Evolutionary conservation across 2,329 filamentous ascomycete species (phyloP), one percentile per base, ranked within the genome.

Genomic region (Fusarium sp.): DNA sequence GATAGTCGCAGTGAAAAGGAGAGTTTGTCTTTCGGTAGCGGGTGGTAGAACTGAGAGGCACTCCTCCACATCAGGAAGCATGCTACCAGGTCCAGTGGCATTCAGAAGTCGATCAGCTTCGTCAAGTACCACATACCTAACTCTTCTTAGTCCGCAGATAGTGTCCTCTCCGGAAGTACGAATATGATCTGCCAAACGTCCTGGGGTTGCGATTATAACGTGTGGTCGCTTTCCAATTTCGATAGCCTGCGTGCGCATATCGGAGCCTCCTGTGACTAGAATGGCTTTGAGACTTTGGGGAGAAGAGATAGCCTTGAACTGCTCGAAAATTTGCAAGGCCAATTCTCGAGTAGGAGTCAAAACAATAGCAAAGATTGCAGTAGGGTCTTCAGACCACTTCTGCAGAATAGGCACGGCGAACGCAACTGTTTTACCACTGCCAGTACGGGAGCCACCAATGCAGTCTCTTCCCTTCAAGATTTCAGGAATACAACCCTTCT

Each of bases 391-490:
- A 3, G 95, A 89, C 94, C 94, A 98, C 79, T 91, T 91, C 78
- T 98, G 95, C 67, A 99, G 83, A 63, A 99, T 97, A 1, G 96
- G 96, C 11, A 94, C 93, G 1, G 95, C 92, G 79, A 99, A 99
- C 2, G 96, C 94, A 42, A 98, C 90, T 5, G 96, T 99, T 83
- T 99, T 99, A 81, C 96, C 96, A 13, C 95, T 97, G 83, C 96
- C 96, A 0, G 96, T 99, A 67, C 94, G 87, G 76, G 93, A 97
- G 37, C 94, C 94, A 76, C 96, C 96, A 73, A 99, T 97, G 77
- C 94, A 97, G 80, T 99, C 94, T 73, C 92, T 87, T 8, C 96
- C 96, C 72, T 93, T 91, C 34, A 99, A 79, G 62, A 98, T 97
- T 77, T 96, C 92, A 2, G 95, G 94, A 75, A 99, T 98, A 77